Evolutionary conservation across 2,329 filamentous ascomycete genomes (phyloP), one percentile per base, ranked within the genome.

Genomic region (Fusarium dlaminii): DNA sequence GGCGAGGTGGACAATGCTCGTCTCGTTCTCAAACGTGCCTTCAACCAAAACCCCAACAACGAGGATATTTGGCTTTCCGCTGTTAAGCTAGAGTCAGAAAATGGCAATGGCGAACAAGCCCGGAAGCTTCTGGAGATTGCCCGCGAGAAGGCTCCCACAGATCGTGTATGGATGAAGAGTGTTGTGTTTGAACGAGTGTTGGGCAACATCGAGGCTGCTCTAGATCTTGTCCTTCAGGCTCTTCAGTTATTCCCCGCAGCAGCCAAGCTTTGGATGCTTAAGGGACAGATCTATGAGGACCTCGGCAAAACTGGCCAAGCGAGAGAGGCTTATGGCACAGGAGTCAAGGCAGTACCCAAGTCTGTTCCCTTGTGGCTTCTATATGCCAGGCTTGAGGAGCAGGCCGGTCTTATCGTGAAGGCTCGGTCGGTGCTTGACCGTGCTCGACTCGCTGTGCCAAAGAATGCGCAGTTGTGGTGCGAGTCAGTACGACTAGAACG

Each of bases 51-150:
- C 78, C 94, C 94, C 3, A 95, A 97, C 82, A 98, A 98, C 83
- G 96, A 99, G 82, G 95, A 98, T 81, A 98, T 99, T 75, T 99
- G 96, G 93, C 91, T 98, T 54, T 94, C 95, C 22, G 96, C 96
- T 51, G 96, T 99, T 74, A 97, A 98, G 82, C 90, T 99, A 36
- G 96, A 99, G 83, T 94, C 96, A 2, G 95, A 98, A 79, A 96
- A 94, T 70, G 90, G 91, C 48, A 91, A 97, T 78, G 91, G 90
- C 45, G 93, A 95, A 42, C 91, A 96, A 80, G 96, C 96, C 2
- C 89, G 95, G 49, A 90, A 93, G 69, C 90, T 99, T 30, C 88
- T 99, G 43, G 90, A 91, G 60, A 93, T 93, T 18, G 96, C 96
- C 29, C 91, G 96, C 62, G 90, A 93, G 66, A 93, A 98, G 81